Conservation (phyloP, 257 asterid genomes). For the Solanum clarkiae region DNA sequence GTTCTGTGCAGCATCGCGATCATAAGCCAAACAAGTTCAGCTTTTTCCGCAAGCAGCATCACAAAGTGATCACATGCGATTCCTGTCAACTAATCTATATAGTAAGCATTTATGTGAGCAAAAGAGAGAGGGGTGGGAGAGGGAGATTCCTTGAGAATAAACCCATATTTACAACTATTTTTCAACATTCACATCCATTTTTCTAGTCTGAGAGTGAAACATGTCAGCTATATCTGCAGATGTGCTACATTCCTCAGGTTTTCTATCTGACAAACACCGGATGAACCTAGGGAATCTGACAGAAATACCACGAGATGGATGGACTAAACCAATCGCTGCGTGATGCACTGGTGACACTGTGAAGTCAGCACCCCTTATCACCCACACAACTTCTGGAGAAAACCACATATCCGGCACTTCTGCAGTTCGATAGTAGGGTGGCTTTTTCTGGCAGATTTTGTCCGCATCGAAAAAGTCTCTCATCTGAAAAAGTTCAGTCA, state of each 20-base stretch:
- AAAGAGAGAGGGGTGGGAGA: background rate
- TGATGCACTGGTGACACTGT: constrained; percentile 77
- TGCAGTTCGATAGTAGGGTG: constrained; percentile 57
- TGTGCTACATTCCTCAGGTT: constrained; percentile 79
- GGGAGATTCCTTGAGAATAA: background rate
- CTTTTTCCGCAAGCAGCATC: background rate
- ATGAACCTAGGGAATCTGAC: constrained; percentile 70
- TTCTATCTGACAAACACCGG: constrained; percentile 43
- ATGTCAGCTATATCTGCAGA: constrained; percentile 56
- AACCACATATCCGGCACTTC: constrained; percentile 85
- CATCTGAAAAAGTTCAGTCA: constrained; percentile 33
- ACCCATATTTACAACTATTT: background rate
- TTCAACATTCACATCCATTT: constrained; percentile 45
- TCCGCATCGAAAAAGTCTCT: constrained; percentile 55
- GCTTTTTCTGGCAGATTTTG: constrained; percentile 45
- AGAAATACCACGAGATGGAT: constrained; percentile 78
- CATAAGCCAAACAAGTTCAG: background rate
- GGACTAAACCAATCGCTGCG: constrained; percentile 70
- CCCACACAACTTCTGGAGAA: constrained; percentile 69
- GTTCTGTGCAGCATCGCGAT: background rate
- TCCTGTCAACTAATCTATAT: background rate
- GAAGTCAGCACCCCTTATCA: constrained; percentile 73
- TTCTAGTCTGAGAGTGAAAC: constrained; percentile 63
- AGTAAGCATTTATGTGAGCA: background rate
- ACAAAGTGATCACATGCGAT: background rate